Evolutionary conservation across 2,329 filamentous ascomycete species (phyloP).

Genomic region (Alternaria infectoria): DNA sequence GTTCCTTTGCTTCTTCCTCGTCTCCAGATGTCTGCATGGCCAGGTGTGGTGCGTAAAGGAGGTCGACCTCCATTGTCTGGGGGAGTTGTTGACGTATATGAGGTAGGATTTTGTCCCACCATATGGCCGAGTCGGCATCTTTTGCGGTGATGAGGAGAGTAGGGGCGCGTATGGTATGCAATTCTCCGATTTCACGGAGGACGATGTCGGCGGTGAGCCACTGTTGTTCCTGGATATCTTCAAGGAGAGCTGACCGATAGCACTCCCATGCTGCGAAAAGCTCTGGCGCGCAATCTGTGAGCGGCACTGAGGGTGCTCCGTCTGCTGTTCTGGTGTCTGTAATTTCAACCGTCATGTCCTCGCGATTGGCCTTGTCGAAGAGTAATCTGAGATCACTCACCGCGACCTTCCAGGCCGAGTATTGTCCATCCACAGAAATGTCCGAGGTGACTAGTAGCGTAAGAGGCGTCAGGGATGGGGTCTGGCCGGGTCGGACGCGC

Average conservation of each 20-base stretch:
- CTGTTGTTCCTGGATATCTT: background rate
- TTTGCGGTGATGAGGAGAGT: background rate
- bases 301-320: background rate
- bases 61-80: background rate
- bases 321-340: background rate
- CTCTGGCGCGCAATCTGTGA: background rate
- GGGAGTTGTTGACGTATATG: background rate
- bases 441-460: background rate
- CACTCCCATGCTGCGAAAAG: background rate
- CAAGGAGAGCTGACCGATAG: background rate
- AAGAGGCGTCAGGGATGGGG: background rate
- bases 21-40: background rate
- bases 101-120: background rate
- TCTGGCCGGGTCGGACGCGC: background rate
- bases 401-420: background rate
- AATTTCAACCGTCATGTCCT: background rate
- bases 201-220: background rate
- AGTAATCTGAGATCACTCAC: background rate
- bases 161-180: background rate
- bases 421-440: background rate
- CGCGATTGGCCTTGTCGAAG: background rate
- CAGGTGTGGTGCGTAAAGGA: background rate
- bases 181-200: background rate
- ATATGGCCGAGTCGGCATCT: background rate
- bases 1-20: background rate